phyloP scores from a whole-genome alignment of 331 rosid species.

The Erythrophleum ivorense region DNA sequence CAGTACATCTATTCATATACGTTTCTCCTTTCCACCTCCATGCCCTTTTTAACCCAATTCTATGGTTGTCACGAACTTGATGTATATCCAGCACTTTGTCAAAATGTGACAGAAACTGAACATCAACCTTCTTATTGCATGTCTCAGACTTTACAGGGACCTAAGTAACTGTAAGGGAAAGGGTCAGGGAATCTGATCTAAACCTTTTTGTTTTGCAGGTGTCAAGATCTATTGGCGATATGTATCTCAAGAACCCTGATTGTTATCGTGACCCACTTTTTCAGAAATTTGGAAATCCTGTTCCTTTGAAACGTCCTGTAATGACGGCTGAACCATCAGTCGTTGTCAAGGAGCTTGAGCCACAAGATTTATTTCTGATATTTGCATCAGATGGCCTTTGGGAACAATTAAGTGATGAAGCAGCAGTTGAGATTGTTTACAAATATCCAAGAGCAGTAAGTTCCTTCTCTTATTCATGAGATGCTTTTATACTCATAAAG shows the following conservation, averaged over 20 bases:
- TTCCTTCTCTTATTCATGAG: conserved; percentile 38
- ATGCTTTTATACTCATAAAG: not conserved
- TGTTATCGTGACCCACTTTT: conserved; percentile 55
- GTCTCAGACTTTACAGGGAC: not conserved
- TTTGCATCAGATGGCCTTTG: conserved; percentile 99
- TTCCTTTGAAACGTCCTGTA: conserved; percentile 81
- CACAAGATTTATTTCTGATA: conserved; percentile 85
- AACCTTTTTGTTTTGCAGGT: conserved; percentile 59
- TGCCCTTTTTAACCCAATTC: not conserved
- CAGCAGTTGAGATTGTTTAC: conserved; percentile 84
- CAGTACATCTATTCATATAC: not conserved
- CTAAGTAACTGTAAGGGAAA: conserved; percentile 6
- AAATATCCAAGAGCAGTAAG: conserved; percentile 93
- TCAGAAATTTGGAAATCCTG: conserved; percentile 68
- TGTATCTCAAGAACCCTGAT: conserved; percentile 87
- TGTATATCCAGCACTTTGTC: conserved; percentile 9
- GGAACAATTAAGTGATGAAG: conserved; percentile 92
- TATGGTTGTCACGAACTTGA: conserved; percentile 1
- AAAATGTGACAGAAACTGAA: not conserved
- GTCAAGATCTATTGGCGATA: conserved; percentile 93
- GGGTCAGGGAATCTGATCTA: conserved; percentile 10
- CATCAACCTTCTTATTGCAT: not conserved
- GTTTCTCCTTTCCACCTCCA: not conserved
- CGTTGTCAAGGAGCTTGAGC: conserved; percentile 63
- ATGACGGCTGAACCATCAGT: conserved; percentile 96